phyloP scores from a whole-genome alignment of 805 yeast species.

The Nakazawaea holstii region DNA sequence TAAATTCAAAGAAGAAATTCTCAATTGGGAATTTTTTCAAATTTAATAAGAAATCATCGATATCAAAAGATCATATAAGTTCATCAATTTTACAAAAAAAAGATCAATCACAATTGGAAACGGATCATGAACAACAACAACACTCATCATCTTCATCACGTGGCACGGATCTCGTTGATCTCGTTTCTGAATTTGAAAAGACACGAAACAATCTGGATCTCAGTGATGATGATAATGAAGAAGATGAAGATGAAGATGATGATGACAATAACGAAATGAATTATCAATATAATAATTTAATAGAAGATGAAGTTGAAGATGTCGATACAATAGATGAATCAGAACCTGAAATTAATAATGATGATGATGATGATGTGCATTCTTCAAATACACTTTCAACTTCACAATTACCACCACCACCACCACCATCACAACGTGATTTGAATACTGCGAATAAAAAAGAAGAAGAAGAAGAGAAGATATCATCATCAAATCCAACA shows the following conservation, averaged over 20 bases:
- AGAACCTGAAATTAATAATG: neutral
- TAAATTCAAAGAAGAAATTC: constrained; percentile 3
- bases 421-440: neutral
- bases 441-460: neutral
- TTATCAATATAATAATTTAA: constrained; percentile 4
- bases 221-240: neutral
- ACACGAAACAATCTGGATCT: neutral
- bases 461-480: neutral
- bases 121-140: too few relatives aligned
- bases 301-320: neutral
- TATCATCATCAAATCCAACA: neutral
- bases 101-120: too few relatives aligned
- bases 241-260: constrained; percentile 2
- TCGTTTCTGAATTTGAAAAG: neutral
- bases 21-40: constrained; percentile 6
- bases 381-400: neutral
- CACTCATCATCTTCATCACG: too few relatives aligned
- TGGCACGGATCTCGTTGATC: neutral
- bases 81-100: neutral
- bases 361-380: neutral
- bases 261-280: neutral
- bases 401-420: too few relatives aligned
- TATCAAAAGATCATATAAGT: constrained; percentile 10
- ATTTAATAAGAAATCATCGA: constrained; percentile 8
- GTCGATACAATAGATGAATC: neutral